These are phyloP conservation scores for Cladosporium sp. DNA, from an alignment of 2,329 filamentous ascomycete species.

Conservation along the genomic window DNA sequence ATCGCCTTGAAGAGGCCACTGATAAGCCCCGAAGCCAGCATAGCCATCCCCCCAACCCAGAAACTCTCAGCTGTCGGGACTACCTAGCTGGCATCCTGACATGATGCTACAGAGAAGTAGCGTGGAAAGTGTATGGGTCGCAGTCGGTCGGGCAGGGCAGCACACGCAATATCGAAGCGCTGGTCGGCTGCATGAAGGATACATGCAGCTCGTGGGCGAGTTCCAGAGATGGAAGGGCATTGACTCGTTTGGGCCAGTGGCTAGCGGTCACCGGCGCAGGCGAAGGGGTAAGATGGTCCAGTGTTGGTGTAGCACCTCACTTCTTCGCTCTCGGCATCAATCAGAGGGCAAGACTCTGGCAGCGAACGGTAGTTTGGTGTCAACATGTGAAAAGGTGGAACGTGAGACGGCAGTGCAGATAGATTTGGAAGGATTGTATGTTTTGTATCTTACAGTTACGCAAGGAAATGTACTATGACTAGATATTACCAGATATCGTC, in stretches of 20 bases:
- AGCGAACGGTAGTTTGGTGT: not conserved
- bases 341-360: not conserved
- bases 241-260: not conserved
- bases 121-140: no score
- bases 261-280: not conserved
- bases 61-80: no score
- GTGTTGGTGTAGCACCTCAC: not conserved
- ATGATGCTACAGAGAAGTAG: no score
- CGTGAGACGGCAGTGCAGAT: not conserved
- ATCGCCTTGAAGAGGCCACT: no score
- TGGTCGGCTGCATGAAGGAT: not conserved
- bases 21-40: no score
- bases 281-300: not conserved
- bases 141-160: no score
- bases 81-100: no score
- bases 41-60: no score
- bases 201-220: constrained; percentile 1
- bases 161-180: not conserved
- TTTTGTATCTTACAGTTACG: not conserved
- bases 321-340: no score
- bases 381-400: not conserved
- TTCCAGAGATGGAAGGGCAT: not conserved
- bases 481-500: constrained; percentile 14
- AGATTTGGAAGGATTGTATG: not conserved
- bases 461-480: constrained; percentile 10